Evolutionary conservation across 140 eudicot species (phyloP).

Genomic region (Erigeron philadelphicus): DNA sequence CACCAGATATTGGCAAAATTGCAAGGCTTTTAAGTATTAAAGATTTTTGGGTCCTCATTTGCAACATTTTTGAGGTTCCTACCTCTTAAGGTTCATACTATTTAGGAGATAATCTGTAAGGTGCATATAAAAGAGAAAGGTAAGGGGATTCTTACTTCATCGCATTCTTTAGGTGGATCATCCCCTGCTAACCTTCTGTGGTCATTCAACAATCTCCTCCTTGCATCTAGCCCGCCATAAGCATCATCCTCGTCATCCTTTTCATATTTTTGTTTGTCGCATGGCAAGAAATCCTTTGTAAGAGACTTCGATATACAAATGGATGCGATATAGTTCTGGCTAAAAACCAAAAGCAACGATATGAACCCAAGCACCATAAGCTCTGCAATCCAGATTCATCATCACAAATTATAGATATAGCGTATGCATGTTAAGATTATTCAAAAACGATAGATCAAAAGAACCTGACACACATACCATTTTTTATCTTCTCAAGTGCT

Average conservation of each 20-base stretch:
- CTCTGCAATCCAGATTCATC: slow-evolving; percentile 46
- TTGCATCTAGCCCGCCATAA: slow-evolving; percentile 19
- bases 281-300: slow-evolving; percentile 75
- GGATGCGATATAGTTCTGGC: slow-evolving; percentile 61
- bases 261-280: slow-evolving; percentile 28
- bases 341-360: slow-evolving; percentile 67
- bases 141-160: slow-evolving; percentile 33
- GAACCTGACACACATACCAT: slow-evolving; percentile 36
- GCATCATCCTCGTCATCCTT: slow-evolving; percentile 15
- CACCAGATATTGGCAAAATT: too few species aligned
- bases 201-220: slow-evolving; percentile 53
- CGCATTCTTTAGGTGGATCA: slow-evolving; percentile 39
- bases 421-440: not conserved
- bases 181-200: slow-evolving; percentile 52
- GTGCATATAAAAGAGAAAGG: too few species aligned
- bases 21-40: too few species aligned
- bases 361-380: slow-evolving; percentile 96
- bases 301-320: slow-evolving; percentile 49
- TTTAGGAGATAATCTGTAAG: too few species aligned
- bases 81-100: too few species aligned
- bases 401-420: not conserved
- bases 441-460: not conserved
- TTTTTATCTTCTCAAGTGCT: slow-evolving; percentile 79
- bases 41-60: too few species aligned
- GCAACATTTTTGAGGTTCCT: too few species aligned